Percentiles rank a stretch among this genome's conserved stretches.
Evolutionary conservation across 2,329 filamentous ascomycete genomes (phyloP).

Genomic region (Raffaelea albimanens): DNA sequence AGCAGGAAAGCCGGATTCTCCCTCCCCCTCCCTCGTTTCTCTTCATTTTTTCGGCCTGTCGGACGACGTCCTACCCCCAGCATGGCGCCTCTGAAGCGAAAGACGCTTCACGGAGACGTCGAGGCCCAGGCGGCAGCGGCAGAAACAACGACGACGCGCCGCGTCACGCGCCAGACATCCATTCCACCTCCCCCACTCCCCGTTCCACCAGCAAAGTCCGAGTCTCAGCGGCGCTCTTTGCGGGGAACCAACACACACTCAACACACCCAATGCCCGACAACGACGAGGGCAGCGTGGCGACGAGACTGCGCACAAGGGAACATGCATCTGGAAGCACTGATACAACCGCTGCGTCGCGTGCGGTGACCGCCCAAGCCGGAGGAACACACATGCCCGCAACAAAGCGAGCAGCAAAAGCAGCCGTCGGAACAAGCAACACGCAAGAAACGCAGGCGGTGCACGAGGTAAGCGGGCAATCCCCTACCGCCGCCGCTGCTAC

Average conservation of each 20-base stretch:
- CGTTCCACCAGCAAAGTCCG: conserved; percentile 18
- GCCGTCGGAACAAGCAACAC: too few relatives aligned
- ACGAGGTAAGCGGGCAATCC: too few relatives aligned
- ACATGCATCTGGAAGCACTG: background rate
- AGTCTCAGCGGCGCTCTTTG: conserved; percentile 17
- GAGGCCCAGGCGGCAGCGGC: conserved; percentile 1
- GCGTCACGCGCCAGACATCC: conserved; percentile 25
- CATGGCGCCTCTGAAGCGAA: conserved; percentile 23
- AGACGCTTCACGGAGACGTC: conserved; percentile 13
- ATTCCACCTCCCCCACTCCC: conserved; percentile 24
- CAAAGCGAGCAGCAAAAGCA: background rate
- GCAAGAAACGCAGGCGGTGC: too few relatives aligned
- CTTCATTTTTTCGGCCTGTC: too few relatives aligned
- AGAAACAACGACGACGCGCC: conserved; percentile 17
- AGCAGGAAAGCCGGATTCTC: too few relatives aligned
- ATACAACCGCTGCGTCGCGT: background rate
- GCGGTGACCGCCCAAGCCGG: background rate
- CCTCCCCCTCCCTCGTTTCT: too few relatives aligned
- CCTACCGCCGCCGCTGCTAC: too few relatives aligned
- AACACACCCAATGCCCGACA: background rate
- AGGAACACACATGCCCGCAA: background rate
- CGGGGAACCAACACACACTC: conserved; percentile 7
- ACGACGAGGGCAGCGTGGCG: background rate
- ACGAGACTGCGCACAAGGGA: background rate
- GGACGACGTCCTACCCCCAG: too few relatives aligned